Percentiles rank a stretch among this genome's conserved stretches.
Evolutionary conservation across 2,329 filamentous ascomycete species (phyloP).

Genomic region (Endoconidiophora polonica): DNA sequence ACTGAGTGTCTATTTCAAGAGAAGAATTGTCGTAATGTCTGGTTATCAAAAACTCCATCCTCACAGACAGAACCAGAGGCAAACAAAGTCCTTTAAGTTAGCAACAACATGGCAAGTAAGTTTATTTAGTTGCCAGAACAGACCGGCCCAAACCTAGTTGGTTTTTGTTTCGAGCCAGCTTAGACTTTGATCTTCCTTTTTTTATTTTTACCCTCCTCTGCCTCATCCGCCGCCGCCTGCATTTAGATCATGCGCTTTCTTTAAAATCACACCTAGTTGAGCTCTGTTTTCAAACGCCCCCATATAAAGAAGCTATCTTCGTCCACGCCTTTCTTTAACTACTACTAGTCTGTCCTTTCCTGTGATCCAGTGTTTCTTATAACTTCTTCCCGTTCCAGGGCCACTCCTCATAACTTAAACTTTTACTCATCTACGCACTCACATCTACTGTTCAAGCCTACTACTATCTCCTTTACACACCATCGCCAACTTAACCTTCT

Average conservation of each 20-base stretch:
- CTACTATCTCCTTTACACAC: too few species aligned
- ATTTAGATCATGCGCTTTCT: neutral
- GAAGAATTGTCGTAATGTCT: too few species aligned
- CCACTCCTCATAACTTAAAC: neutral
- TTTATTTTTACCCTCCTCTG: neutral
- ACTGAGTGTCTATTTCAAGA: too few species aligned
- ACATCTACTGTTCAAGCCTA: neutral
- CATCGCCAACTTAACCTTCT: too few species aligned
- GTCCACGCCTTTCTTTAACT: neutral
- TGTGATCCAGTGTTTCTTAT: slow-evolving; percentile 1
- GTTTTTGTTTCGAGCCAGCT: neutral
- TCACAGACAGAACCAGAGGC: too few species aligned
- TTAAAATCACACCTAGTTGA: slow-evolving; percentile 5
- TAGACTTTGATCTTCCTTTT: neutral
- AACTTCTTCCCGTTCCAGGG: neutral
- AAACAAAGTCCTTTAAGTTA: too few species aligned
- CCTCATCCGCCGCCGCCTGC: neutral
- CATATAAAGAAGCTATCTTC: slow-evolving; percentile 11
- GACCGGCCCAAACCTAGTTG: too few species aligned
- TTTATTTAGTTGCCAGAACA: too few species aligned
- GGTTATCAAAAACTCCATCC: too few species aligned
- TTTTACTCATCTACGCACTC: too few species aligned
- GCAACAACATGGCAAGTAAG: too few species aligned
- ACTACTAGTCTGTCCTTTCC: neutral
- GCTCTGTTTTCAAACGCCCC: neutral